Evolutionary conservation across 129 eudicot genomes (phyloP).

Genomic region (Cynara cardunculus): DNA sequence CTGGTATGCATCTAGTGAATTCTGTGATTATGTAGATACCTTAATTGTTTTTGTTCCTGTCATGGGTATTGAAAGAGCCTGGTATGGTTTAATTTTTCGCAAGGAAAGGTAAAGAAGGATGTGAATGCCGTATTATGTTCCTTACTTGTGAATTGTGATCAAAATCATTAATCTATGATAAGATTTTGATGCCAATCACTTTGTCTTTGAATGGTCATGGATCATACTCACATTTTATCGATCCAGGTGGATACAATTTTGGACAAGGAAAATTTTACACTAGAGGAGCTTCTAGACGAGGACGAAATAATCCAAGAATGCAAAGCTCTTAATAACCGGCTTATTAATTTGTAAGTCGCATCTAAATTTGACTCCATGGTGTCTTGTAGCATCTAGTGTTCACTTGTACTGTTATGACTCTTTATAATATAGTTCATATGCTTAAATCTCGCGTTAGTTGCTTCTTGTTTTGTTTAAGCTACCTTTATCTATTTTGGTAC

Average conservation of each 20-base stretch:
- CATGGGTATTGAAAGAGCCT: background rate
- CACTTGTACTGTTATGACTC: constrained; percentile 2
- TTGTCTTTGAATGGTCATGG: constrained; percentile 3
- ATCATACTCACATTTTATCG: background rate
- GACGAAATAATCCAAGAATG: constrained; percentile 97
- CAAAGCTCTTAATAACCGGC: constrained; percentile 93
- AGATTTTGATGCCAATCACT: background rate
- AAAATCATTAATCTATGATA: background rate
- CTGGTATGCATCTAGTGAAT: background rate
- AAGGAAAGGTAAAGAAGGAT: constrained; percentile 6
- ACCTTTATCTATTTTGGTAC: background rate
- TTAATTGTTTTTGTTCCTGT: background rate
- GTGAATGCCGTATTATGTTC: constrained; percentile 6
- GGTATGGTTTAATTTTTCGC: background rate
- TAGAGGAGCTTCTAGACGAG: constrained; percentile 94
- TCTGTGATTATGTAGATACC: background rate
- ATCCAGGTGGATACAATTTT: constrained; percentile 85
- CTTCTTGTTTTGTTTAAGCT: constrained; percentile 11
- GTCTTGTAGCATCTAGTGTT: constrained; percentile 6
- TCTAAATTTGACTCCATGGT: background rate
- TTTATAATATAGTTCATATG: background rate
- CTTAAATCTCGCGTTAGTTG: background rate
- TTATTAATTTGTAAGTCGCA: constrained; percentile 71
- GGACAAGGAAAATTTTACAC: constrained; percentile 78
- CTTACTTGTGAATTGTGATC: background rate